Conservation (phyloP, 2,329 filamentous ascomycete species). For the Fusarium bulbicola region DNA sequence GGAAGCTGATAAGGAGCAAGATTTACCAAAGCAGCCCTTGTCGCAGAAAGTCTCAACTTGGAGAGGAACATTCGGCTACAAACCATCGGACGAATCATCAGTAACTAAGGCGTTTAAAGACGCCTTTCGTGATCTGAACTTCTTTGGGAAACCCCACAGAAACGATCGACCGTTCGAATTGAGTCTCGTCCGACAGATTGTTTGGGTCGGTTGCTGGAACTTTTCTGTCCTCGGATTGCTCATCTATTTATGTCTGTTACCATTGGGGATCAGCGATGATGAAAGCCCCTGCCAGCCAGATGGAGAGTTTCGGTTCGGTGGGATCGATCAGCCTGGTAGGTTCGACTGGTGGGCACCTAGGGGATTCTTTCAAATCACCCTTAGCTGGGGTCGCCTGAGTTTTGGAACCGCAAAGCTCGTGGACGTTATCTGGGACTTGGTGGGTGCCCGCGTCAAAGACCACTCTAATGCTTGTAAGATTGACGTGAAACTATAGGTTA, state of each 20-base stretch:
- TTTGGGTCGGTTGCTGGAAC: background rate
- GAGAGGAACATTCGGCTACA: background rate
- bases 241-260: accelerated
- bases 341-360: conserved; percentile 1
- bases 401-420: conserved; percentile 6
- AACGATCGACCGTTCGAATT: too few relatives aligned
- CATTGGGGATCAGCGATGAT: accelerated
- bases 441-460: background rate
- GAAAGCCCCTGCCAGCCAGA: background rate
- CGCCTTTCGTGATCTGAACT: accelerated
- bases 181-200: accelerated
- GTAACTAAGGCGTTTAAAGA: accelerated
- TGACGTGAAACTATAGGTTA: background rate
- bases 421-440: conserved; percentile 18
- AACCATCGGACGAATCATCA: accelerated
- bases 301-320: background rate
- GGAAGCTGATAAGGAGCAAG: background rate
- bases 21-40: background rate
- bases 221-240: background rate
- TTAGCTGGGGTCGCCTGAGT: background rate
- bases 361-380: conserved; percentile 8
- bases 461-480: too few relatives aligned
- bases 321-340: accelerated
- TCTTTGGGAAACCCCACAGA: too few relatives aligned
- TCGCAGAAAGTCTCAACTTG: background rate